These are phyloP conservation scores for Gossypium stocksii DNA, from an alignment of 345 rosid genomes.

Conservation along the genomic window DNA sequence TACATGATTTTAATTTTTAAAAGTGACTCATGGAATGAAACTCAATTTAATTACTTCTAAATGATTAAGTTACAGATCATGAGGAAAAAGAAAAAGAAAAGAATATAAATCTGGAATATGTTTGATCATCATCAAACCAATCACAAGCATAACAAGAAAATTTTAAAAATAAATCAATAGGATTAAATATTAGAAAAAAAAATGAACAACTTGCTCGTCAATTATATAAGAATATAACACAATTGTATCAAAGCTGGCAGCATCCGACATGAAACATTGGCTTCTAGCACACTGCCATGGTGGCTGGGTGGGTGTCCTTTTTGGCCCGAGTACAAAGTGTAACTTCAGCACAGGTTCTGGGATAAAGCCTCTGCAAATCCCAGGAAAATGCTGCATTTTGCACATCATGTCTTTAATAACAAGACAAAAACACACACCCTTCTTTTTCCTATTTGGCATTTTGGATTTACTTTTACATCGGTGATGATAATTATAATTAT, in stretches of 20 bases:
- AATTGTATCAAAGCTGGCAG: neutral
- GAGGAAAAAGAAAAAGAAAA: neutral
- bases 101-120: neutral
- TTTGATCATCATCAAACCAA: neutral
- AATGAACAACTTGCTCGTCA: neutral
- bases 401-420: neutral
- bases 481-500: neutral
- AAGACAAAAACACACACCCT: neutral
- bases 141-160: slow-evolving; percentile 1
- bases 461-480: neutral
- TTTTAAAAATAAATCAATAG: neutral
- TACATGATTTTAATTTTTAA: neutral
- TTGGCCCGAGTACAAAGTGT: neutral
- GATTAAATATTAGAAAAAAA: neutral
- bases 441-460: neutral
- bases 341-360: neutral
- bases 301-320: neutral
- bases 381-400: neutral
- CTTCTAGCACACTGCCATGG: neutral
- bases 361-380: slow-evolving; percentile 1
- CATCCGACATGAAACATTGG: slow-evolving; percentile 10
- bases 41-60: neutral
- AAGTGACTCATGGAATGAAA: neutral
- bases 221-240: neutral
- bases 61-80: neutral